Base-by-base conservation (phyloP, 257 asterid genomes). In the Solanum neorickii region DNA sequence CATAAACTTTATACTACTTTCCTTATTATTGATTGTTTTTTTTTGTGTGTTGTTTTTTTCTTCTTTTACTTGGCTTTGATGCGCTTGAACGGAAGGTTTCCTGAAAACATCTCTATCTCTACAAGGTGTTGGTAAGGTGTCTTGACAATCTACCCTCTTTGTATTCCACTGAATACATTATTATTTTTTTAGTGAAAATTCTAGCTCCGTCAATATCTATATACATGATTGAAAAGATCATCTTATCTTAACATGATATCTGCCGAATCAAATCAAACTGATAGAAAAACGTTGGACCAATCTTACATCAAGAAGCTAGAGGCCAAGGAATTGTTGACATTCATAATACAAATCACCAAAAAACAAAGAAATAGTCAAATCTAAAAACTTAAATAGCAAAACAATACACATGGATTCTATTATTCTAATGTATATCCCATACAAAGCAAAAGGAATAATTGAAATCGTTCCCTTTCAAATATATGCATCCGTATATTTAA, bases 321-420 rank as follows among this genome's bases (percentile, higher is more conserved):
- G 83, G 59, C 33, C 23, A 73, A 4, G 14, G 7, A n/a, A 3
- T 42, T 76, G 14, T 42, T 25, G 25, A 44, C 12, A 44, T 44
- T 15, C 15, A 78, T 23, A 29, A 82, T 82, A 82, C 46, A 82
- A 80, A 49, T n/a, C 68, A 47, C 11, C 11, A 82, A 80, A 74
- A 82, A 18, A 21, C 68, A 49, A 82, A 29, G 42, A 18, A 49
- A 31, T 82, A 82, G 84, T 82, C 29, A 82, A 82, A 82, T 82
- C 69, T 29, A 49, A 29, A 13, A 49, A 82, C 20, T 16, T 18
- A 47, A 74, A 49, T 82, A 47, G 27, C 46, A 82, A 72, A 41
- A 46, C 44, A 82, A 80, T 80, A 47, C 85, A 27, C 85, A 80
- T 80, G 85, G 68, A 80, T 80, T 74, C 82, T 21, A 74, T 74